Evolutionary conservation across 2,329 filamentous ascomycete genomes (phyloP).

Genomic region (Arthrocladium fulminans): DNA sequence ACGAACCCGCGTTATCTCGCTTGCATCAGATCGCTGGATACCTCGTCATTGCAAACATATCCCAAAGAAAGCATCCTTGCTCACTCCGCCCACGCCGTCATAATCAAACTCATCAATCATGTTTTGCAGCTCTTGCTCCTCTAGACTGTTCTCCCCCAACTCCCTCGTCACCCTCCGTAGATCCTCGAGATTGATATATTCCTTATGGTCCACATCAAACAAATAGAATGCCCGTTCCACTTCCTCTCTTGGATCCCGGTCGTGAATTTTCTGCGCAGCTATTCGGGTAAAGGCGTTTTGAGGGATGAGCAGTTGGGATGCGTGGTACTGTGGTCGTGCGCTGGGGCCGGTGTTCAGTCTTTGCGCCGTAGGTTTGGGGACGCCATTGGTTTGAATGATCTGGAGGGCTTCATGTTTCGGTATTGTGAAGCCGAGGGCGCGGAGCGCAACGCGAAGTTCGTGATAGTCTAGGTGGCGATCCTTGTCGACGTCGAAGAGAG

Average conservation of each 20-base stretch:
- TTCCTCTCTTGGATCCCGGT: conserved; percentile 81
- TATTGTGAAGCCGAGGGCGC: conserved; percentile 88
- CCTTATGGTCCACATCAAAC: conserved; percentile 89
- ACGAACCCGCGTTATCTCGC: neutral
- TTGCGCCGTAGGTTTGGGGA: conserved; percentile 49
- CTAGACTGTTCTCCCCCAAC: conserved; percentile 74
- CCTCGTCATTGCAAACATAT: conserved; percentile 49
- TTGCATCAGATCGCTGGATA: neutral
- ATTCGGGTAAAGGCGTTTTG: conserved; percentile 65
- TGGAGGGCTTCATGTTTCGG: conserved; percentile 75
- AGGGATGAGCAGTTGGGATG: conserved; percentile 60
- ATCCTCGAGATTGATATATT: conserved; percentile 81
- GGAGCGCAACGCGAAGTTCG: conserved; percentile 92
- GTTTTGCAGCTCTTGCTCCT: conserved; percentile 82
- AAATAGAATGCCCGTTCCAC: conserved; percentile 83
- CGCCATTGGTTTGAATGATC: conserved; percentile 72
- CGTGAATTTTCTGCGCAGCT: conserved; percentile 69
- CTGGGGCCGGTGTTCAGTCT: conserved; percentile 26
- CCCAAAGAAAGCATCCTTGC: conserved; percentile 55
- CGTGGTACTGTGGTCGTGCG: conserved; percentile 39
- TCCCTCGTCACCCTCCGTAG: conserved; percentile 79
- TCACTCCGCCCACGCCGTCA: conserved; percentile 74
- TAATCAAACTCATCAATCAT: conserved; percentile 99
- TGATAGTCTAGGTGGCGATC: conserved; percentile 93
- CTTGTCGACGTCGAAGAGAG: conserved; percentile 93